Evolutionary conservation across 345 rosid genomes (phyloP), one percentile per base, ranked within the genome.

Genomic region (Eucalyptus caleyi): DNA sequence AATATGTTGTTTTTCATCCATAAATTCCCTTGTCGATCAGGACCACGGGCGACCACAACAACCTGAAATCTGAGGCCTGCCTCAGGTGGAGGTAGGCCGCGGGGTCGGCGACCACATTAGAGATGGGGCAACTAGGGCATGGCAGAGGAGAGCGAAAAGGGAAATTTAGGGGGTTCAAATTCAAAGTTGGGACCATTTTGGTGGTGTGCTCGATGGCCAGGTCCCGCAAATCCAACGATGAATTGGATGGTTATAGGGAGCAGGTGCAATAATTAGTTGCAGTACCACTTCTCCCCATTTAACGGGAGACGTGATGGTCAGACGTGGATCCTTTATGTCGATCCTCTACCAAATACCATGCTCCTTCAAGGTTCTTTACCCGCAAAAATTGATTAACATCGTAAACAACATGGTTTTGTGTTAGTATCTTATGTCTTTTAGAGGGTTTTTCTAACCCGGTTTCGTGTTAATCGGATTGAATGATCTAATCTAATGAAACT

Each of bases 401-500:
- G 3, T 4, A 23, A 77, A 19, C 47, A 21, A 37, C 47, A 3
- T 26, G 7, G 7, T 53, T 53, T 53, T 19, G 56, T 77, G 12
- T 11, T 77, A 37, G 27, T 19, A 21, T 37, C 4, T 77, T 6
- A 69, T 77, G 16, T 11, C 47, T 77, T 37, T 37, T 21, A 37
- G 83, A 77, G 15, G 16, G 27, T 0, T 37, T 0, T 11, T 37
- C 83, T 77, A 11, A 11, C 1, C 3, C 1, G 30, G 5, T 7
- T 21, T 12, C 2, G 6, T 40, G 47, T 40, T 14, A 37, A 37
- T 37, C 16, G 5, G 23, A 37, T 37, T 0, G 2, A 11, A 37
- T 37, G 47, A 77, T 77, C 21, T 40, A 3, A 77, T 21, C 45
- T 37, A 40, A 37, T 21, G 45, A 11, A 40, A 77, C 27, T 13